Conservation (phyloP, 768 basidiomycete genomes). For the Leccinum arenicola region DNA sequence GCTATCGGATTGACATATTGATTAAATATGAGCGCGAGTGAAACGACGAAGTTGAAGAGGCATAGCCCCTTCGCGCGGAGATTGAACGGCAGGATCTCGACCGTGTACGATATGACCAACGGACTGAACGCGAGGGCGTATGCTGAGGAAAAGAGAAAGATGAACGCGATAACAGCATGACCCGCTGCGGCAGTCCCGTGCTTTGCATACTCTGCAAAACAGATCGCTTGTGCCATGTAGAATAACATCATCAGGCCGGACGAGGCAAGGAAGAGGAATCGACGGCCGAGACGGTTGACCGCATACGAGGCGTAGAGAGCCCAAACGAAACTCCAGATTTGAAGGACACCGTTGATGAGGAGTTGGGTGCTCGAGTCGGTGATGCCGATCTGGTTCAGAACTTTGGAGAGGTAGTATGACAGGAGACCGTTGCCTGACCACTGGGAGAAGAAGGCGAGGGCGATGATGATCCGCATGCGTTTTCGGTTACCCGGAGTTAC, state of each 20-base stretch:
- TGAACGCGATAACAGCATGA: conserved; percentile 49
- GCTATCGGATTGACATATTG: conserved; percentile 81
- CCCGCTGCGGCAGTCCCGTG: conserved; percentile 44
- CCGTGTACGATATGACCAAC: conserved; percentile 56
- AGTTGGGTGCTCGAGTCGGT: conserved; percentile 50
- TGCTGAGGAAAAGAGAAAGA: conserved; percentile 50
- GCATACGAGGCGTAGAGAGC: conserved; percentile 17
- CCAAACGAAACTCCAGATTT: conserved; percentile 36
- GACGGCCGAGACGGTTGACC: conserved; percentile 65
- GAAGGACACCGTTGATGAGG: conserved; percentile 60
- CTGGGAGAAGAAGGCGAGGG: conserved; percentile 68
- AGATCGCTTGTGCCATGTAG: conserved; percentile 67
- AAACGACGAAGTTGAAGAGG: conserved; percentile 66
- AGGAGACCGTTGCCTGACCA: conserved; percentile 76
- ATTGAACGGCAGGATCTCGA: conserved; percentile 79
- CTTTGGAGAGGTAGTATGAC: conserved; percentile 70
- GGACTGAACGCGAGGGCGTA: conserved; percentile 79
- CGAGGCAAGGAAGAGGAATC: conserved; percentile 62
- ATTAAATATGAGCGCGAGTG: conserved; percentile 70
- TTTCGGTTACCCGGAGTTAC: conserved; percentile 64
- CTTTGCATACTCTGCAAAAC: conserved; percentile 55
- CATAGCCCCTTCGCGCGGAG: conserved; percentile 82
- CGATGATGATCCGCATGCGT: conserved; percentile 65
- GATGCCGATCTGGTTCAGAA: conserved; percentile 65
- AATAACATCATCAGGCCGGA: conserved; percentile 56